Evolutionary conservation across 768 basidiomycete species (phyloP).

Genomic region (Suillus paluster): DNA sequence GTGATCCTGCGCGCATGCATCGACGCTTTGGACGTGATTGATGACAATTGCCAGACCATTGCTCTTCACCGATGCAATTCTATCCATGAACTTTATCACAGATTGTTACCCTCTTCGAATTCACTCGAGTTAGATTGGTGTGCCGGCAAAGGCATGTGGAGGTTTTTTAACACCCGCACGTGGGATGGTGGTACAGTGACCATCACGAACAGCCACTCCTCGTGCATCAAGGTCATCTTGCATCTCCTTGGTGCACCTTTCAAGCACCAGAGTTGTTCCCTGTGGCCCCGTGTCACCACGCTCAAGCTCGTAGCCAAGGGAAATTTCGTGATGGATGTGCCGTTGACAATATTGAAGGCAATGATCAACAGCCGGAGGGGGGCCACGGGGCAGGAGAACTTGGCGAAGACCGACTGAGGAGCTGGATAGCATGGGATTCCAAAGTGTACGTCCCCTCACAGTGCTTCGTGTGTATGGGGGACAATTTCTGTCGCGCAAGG

Average conservation of each 20-base stretch:
- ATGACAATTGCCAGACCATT: background rate
- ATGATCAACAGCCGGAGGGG: background rate
- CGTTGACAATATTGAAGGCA: background rate
- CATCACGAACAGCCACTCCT: background rate
- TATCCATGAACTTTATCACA: background rate
- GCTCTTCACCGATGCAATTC: background rate
- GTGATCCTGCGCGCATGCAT: background rate
- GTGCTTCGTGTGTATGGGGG: constrained; percentile 1
- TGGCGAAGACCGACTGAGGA: background rate
- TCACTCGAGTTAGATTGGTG: background rate
- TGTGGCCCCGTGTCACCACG: background rate
- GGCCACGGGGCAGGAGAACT: too few relatives aligned
- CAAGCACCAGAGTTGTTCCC: background rate
- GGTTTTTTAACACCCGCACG: too few relatives aligned
- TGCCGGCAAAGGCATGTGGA: background rate
- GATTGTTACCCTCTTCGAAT: background rate
- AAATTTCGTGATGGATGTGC: background rate
- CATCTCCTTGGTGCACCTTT: background rate
- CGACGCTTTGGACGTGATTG: background rate
- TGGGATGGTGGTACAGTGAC: background rate
- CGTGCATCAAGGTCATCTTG: background rate
- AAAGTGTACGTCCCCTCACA: background rate
- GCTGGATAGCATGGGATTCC: background rate
- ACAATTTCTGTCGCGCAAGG: background rate
- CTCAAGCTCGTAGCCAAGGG: background rate